Conservation (phyloP, 495 filamentous ascomycete genomes). For the Endocarpon pusillum region DNA sequence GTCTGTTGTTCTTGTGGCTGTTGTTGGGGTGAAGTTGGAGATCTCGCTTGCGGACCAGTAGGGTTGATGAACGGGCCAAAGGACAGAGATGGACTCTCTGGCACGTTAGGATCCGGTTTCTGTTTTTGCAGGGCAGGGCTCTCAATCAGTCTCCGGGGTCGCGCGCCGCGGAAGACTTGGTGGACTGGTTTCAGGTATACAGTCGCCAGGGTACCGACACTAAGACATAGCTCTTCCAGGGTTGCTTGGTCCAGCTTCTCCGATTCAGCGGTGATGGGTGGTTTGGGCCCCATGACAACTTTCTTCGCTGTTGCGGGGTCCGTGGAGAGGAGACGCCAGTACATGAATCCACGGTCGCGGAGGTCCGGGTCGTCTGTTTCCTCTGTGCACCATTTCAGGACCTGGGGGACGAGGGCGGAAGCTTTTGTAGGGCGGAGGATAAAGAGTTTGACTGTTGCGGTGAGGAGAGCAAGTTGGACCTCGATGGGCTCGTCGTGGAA, state of each 20-base stretch:
- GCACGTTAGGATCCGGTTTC: constrained; percentile 33
- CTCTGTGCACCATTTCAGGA: constrained; percentile 96
- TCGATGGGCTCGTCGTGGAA: constrained; percentile 91
- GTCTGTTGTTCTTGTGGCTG: constrained; percentile 9
- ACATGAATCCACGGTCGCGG: constrained; percentile 94
- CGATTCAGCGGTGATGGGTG: constrained; percentile 87
- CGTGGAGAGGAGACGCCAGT: constrained; percentile 93
- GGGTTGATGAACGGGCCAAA: constrained; percentile 35
- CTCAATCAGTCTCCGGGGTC: constrained; percentile 57
- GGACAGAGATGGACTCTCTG: constrained; percentile 23
- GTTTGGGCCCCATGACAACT: constrained; percentile 94
- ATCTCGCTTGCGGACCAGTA: constrained; percentile 10
- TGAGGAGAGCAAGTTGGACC: constrained; percentile 86
- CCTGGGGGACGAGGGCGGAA: constrained; percentile 82
- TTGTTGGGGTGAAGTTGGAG: constrained; percentile 10
- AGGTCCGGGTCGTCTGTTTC: constrained; percentile 98
- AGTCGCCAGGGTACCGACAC: constrained; percentile 88
- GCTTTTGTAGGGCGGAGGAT: constrained; percentile 93
- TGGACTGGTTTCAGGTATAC: constrained; percentile 97
- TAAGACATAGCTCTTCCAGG: constrained; percentile 91
- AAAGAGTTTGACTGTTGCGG: constrained; percentile 94
- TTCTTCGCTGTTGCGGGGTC: constrained; percentile 74
- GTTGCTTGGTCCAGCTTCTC: constrained; percentile 86
- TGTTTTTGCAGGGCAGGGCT: constrained; percentile 72
- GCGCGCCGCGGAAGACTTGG: constrained; percentile 86